A percentile compares a stretch with the other conserved stretches of the same genome.
Conservation (phyloP, 2,329 filamentous ascomycete genomes). For the Cordyceps pruinosa region DNA sequence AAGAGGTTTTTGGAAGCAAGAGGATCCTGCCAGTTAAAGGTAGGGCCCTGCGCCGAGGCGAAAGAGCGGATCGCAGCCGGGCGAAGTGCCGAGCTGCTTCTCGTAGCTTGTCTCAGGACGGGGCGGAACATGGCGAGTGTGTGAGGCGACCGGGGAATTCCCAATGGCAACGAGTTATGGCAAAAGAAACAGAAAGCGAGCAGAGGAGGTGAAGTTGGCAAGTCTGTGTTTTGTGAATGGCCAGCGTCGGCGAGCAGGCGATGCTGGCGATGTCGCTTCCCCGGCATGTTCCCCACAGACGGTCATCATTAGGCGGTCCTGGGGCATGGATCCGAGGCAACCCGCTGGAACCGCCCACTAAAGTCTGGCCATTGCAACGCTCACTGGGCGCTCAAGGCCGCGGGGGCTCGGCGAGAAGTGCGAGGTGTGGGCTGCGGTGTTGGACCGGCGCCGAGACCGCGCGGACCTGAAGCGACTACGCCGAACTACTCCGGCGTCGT, state of each 20-base stretch:
- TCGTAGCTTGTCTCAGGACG: slow-evolving; percentile 14
- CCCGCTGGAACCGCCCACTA: slow-evolving; percentile 4
- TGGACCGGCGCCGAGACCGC: not conserved
- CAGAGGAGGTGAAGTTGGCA: not conserved
- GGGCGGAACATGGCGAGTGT: slow-evolving; percentile 16
- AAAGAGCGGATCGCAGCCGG: slow-evolving; percentile 24
- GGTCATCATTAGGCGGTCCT: not conserved
- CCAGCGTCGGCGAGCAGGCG: not conserved
- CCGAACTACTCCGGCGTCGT: slow-evolving; percentile 7
- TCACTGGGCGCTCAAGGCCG: not conserved
- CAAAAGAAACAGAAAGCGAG: not conserved
- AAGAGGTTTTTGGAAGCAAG: slow-evolving; percentile 66
- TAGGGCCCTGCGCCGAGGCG: slow-evolving; percentile 27
- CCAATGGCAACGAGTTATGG: not conserved
- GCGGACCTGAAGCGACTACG: not conserved
- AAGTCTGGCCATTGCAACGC: not conserved
- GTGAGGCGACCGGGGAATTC: not conserved
- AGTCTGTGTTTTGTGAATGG: slow-evolving; percentile 4
- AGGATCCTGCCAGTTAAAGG: slow-evolving; percentile 90
- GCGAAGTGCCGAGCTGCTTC: slow-evolving; percentile 11
- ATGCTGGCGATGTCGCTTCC: not conserved
- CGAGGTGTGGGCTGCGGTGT: not conserved
- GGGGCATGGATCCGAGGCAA: slow-evolving; percentile 7
- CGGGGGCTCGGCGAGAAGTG: slow-evolving; percentile 6
- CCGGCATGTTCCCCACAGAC: slow-evolving; percentile 5